Conservation (phyloP, 345 rosid species). For the Ailanthus altissimus region DNA sequence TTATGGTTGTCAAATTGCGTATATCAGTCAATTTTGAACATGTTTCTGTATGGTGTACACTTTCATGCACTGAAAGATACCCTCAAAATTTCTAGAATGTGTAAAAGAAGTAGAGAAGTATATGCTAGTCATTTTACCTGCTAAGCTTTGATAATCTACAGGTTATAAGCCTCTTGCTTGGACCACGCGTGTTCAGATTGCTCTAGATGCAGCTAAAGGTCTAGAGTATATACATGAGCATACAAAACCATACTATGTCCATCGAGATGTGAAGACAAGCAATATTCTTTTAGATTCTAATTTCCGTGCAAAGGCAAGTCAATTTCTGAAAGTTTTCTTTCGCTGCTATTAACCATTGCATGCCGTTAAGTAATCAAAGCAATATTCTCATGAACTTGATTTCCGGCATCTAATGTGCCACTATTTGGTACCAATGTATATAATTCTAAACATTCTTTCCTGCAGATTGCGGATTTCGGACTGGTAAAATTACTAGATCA, state of each 20-base stretch:
- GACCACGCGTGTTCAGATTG: slow-evolving; percentile 35
- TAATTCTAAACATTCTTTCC: slow-evolving; percentile 11
- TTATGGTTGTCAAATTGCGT: background rate
- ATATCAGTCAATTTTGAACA: background rate
- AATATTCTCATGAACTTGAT: background rate
- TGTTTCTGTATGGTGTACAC: background rate
- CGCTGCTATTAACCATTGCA: background rate
- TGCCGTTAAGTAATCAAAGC: background rate
- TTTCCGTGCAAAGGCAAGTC: slow-evolving; percentile 37
- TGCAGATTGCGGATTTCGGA: slow-evolving; percentile 44
- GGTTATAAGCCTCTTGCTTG: slow-evolving; percentile 38
- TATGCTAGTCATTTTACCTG: background rate
- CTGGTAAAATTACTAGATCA: slow-evolving; percentile 37
- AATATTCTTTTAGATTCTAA: slow-evolving; percentile 39
- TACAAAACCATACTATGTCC: slow-evolving; percentile 36
- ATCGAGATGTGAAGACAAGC: slow-evolving; percentile 42
- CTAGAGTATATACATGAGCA: slow-evolving; percentile 42
- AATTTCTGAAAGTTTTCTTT: background rate
- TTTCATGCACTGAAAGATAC: background rate
- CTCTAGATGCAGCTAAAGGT: slow-evolving; percentile 42
- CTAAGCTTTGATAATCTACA: slow-evolving; percentile 16
- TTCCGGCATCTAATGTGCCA: background rate
- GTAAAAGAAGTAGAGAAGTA: background rate
- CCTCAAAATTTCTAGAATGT: background rate
- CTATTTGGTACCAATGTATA: background rate